A percentile compares a stretch with the other conserved stretches of the same genome.
Evolutionary conservation across 1,284 basidiomycete species (phyloP).

Genomic region (Termitomyces sp.): DNA sequence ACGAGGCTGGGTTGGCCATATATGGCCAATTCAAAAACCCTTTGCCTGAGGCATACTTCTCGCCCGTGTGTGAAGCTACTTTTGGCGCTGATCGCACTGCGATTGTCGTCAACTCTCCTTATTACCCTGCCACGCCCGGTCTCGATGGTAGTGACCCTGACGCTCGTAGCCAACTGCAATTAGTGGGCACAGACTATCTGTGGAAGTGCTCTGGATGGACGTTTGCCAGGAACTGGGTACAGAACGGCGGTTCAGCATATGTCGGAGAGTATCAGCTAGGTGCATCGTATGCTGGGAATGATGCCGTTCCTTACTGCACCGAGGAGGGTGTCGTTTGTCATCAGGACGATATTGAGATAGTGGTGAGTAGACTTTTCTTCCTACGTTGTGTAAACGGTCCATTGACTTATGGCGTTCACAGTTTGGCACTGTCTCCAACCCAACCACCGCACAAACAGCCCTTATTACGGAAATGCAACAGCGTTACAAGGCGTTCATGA

Average conservation of each 20-base stretch:
- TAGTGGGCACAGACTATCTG: slow-evolving; percentile 63
- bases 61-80: slow-evolving; percentile 35
- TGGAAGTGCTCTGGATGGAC: slow-evolving; percentile 72
- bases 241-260: slow-evolving; percentile 59
- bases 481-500: slow-evolving; percentile 64
- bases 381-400: background rate
- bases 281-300: slow-evolving; percentile 65
- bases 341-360: slow-evolving; percentile 70
- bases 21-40: slow-evolving; percentile 40
- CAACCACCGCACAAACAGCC: slow-evolving; percentile 50
- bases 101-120: slow-evolving; percentile 41
- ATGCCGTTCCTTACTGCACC: slow-evolving; percentile 48
- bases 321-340: slow-evolving; percentile 58
- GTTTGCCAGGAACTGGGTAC: slow-evolving; percentile 62
- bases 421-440: slow-evolving; percentile 64
- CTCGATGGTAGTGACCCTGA: slow-evolving; percentile 37
- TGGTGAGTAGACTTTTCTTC: slow-evolving; percentile 40
- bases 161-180: slow-evolving; percentile 51
- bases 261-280: slow-evolving; percentile 68
- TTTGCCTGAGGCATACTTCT: slow-evolving; percentile 39
- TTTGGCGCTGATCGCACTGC: slow-evolving; percentile 48
- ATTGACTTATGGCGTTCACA: slow-evolving; percentile 22
- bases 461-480: slow-evolving; percentile 62
- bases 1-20: slow-evolving; percentile 65
- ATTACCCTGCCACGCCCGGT: slow-evolving; percentile 42